These are phyloP conservation scores for Schizosaccharomyces lindneri DNA, from an alignment of 805 yeast species.

Conservation along the genomic window DNA sequence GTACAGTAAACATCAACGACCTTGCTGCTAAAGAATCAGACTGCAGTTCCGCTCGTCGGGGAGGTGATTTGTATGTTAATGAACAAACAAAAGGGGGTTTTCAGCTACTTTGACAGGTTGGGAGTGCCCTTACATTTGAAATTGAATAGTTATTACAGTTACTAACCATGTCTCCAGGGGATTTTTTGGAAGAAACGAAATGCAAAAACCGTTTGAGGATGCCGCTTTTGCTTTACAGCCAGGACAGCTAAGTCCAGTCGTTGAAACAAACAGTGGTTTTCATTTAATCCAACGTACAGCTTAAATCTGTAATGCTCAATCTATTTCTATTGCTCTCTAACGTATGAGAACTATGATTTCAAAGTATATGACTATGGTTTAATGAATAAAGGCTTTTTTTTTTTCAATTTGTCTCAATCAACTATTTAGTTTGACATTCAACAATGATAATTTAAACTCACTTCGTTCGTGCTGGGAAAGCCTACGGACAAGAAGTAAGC, in stretches of 20 bases:
- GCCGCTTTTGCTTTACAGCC: slow-evolving; percentile 61
- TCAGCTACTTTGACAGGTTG: not conserved
- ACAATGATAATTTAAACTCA: no score
- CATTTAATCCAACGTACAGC: slow-evolving; percentile 49
- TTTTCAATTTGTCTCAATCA: no score
- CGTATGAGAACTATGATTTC: no score
- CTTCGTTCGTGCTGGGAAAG: no score
- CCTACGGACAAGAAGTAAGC: no score
- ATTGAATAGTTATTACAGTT: not conserved
- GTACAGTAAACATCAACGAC: slow-evolving; percentile 40
- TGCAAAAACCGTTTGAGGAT: slow-evolving; percentile 87
- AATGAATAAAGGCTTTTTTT: no score
- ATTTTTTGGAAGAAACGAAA: slow-evolving; percentile 61
- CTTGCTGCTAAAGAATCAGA: slow-evolving; percentile 69
- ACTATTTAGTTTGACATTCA: no score
- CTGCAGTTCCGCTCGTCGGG: slow-evolving; percentile 61
- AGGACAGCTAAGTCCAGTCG: slow-evolving; percentile 60
- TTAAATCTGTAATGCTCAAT: not conserved
- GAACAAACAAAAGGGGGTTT: not conserved
- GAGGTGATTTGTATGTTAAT: slow-evolving; percentile 42
- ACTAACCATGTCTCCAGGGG: slow-evolving; percentile 19
- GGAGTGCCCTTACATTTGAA: not conserved
- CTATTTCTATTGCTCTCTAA: no score
- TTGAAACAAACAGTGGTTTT: slow-evolving; percentile 77
- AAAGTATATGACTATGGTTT: no score